Base-by-base conservation (phyloP, 2,329 filamentous ascomycete genomes). In the Beauveria caledonica region DNA sequence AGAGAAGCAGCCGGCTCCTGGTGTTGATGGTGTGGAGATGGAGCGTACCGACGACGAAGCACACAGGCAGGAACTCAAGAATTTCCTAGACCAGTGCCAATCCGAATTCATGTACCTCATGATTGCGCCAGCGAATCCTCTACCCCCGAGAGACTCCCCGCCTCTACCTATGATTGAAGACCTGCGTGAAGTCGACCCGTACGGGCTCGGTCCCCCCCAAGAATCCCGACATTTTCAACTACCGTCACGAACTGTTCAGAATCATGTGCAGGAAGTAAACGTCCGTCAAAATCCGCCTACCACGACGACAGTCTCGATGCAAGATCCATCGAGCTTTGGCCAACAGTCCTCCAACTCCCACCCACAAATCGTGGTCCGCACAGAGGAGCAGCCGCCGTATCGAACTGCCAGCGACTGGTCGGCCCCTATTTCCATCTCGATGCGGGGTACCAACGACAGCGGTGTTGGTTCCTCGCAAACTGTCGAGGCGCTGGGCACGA, bases 91-190 rank as follows among this genome's bases (percentile, higher is more conserved):
- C 64, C 83, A 85, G 68, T 85, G 84, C 71, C 79, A 86, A 70
- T 79, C 80, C 65, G 84, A 87, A 68, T 86, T 87, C 62, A 85
- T 84, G 63, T 87, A 87, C 66, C 77, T 87, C 15, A 86, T 87
- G 84, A 80, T 86, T 55, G 84, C 84, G 0, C 85, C 85, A 1
- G 84, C 85, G 45, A 87, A 87, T 69, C 85, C 85, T 3, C 74
- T 81, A 46, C 85, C 85, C 1, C 85, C 84, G n/a, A 79, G 85
- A 69, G 85, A 86, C 25, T 84, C 83, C 1, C 81, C 82, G 5
- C 81, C 79, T 2, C 69, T 85, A 11, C 82, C 82, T 10, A 75
- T 83, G 46, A 78, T 84, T 27, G 84, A 86, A 53, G 84, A 86
- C 58, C 65, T 85, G n/a, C 74, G 80, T 53, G 81, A 86, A 61